Conservation (phyloP, 495 filamentous ascomycete genomes). For the Pseudevernia furfuracea region DNA sequence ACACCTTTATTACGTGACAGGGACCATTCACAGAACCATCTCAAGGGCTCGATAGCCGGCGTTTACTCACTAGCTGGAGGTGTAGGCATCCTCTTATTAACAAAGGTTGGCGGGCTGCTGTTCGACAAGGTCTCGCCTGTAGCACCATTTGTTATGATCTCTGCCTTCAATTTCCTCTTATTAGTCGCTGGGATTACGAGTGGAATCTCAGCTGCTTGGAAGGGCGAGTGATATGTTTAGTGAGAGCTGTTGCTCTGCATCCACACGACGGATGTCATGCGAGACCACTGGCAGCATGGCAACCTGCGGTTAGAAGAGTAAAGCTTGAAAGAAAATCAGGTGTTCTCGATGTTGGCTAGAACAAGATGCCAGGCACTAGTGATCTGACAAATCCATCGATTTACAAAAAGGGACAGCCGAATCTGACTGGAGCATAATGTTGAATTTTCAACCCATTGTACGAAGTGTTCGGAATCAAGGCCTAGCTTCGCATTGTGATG, state of each 20-base stretch:
- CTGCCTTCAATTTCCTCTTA: slow-evolving; percentile 70
- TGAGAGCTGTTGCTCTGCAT: not conserved
- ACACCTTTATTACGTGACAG: slow-evolving; percentile 4
- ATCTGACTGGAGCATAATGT: not conserved
- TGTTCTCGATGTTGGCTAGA: not conserved
- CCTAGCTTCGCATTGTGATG: not conserved
- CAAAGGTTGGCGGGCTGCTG: slow-evolving; percentile 80
- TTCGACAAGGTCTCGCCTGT: slow-evolving; percentile 65
- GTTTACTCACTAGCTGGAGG: slow-evolving; percentile 88
- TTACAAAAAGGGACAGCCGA: not conserved
- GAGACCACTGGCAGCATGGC: not conserved
- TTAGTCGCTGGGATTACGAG: slow-evolving; percentile 48
- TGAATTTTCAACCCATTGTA: not conserved
- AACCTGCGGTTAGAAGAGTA: not conserved
- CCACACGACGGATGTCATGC: not conserved
- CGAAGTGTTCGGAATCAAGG: not conserved
- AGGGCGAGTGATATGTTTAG: not conserved
- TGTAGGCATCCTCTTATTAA: slow-evolving; percentile 81
- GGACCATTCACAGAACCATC: slow-evolving; percentile 30
- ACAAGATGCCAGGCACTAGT: not conserved
- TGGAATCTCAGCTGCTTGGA: slow-evolving; percentile 20
- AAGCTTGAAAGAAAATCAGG: not conserved
- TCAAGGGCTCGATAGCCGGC: slow-evolving; percentile 91
- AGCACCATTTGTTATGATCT: slow-evolving; percentile 89
- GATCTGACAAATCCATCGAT: not conserved